A percentile compares a stretch with the other conserved stretches of the same genome.
Evolutionary conservation across 768 basidiomycete genomes (phyloP).

Genomic region (Pisolithus orientalis): DNA sequence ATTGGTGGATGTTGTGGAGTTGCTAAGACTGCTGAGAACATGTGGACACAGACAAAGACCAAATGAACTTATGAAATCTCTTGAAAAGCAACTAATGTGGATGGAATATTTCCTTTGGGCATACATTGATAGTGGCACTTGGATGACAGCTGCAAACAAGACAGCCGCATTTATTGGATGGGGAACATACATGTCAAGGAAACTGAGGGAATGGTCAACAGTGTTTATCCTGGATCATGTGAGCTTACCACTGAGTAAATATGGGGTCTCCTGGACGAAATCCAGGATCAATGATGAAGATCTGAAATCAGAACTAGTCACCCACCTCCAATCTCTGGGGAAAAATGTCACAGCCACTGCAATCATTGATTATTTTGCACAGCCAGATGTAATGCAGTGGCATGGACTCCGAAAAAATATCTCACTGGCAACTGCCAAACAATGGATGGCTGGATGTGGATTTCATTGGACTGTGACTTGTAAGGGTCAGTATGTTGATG

Average conservation of each 20-base stretch:
- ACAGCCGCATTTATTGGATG: no score
- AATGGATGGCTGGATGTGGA: conserved; percentile 30
- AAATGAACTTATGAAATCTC: no score
- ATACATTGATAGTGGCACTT: no score
- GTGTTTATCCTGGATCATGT: no score
- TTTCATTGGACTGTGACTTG: conserved; percentile 15
- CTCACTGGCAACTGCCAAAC: conserved; percentile 25
- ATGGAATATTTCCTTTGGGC: no score
- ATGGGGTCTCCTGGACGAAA: conserved; percentile 4
- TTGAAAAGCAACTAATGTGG: no score
- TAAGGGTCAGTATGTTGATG: conserved; percentile 26
- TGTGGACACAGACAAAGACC: no score
- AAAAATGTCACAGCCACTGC: conserved; percentile 19
- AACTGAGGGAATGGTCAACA: no score
- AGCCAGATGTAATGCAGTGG: neutral
- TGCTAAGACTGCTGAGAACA: no score
- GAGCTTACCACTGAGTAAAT: conserved; percentile 9
- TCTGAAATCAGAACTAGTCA: conserved; percentile 20
- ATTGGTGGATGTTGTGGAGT: no score
- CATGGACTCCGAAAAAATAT: conserved; percentile 14
- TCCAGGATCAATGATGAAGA: conserved; percentile 28
- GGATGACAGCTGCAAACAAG: no score
- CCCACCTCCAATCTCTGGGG: conserved; percentile 8
- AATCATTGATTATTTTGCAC: conserved; percentile 13
- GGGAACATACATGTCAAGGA: no score